Percentiles rank a stretch among this genome's conserved stretches.
Evolutionary conservation across 305 asterid genomes (phyloP).

Genomic region (Solanum hybrid): DNA sequence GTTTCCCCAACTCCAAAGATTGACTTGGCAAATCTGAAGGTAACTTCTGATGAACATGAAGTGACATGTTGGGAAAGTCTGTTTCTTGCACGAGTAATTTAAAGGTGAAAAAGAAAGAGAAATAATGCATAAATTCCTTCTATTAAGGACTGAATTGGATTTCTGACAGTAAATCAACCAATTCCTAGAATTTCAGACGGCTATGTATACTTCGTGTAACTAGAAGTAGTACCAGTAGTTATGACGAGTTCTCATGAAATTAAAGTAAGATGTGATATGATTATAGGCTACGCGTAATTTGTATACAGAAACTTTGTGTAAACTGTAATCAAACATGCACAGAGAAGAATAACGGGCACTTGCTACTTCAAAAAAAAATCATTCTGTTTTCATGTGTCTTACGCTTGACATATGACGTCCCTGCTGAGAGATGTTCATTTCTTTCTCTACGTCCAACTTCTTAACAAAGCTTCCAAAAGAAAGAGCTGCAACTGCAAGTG

Average conservation of each 20-base stretch:
- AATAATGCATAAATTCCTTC: neutral
- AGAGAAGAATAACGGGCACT: neutral
- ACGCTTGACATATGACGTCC: neutral
- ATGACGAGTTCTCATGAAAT: neutral
- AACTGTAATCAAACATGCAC: neutral
- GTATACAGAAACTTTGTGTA: neutral
- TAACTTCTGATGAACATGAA: neutral
- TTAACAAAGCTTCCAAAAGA: neutral
- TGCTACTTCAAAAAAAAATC: neutral
- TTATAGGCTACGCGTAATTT: neutral
- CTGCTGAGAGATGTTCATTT: neutral
- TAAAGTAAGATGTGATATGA: neutral
- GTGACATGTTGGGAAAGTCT: neutral
- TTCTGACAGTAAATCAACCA: neutral
- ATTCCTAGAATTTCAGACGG: neutral
- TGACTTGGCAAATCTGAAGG: neutral
- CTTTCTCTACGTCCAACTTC: neutral
- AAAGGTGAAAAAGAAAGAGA: neutral
- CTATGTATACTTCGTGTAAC: neutral
- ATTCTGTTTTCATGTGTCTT: neutral
- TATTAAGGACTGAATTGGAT: neutral
- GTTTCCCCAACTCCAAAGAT: neutral
- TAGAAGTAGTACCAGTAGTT: neutral
- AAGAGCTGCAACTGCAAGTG: neutral
- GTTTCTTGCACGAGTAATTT: neutral